phyloP scores from a whole-genome alignment of 371 early-diverging fungal species.

The Ecytonucleospora hepatopenaei region DNA sequence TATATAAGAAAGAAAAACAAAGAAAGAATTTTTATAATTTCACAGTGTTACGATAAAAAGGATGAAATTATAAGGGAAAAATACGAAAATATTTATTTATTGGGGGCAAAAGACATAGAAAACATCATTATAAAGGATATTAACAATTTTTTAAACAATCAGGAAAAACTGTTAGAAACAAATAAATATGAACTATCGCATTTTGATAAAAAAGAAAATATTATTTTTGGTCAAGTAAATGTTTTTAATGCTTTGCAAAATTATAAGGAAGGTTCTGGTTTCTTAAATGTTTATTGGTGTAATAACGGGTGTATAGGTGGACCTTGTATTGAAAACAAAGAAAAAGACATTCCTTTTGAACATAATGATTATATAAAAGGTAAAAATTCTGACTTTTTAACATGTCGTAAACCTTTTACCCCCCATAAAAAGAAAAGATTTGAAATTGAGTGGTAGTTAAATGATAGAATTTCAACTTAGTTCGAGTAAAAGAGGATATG shows the following conservation, averaged over 20 bases:
- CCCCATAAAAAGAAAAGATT: neutral
- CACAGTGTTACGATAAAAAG: constrained; percentile 49
- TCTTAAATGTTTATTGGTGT: constrained; percentile 12
- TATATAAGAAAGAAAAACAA: neutral
- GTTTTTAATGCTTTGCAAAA: neutral
- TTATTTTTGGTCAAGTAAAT: neutral
- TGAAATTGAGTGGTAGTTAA: neutral
- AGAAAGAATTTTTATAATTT: constrained; percentile 22
- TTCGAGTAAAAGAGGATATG: constrained; percentile 55
- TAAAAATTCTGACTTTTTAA: neutral
- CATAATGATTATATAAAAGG: neutral
- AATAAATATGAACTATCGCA: neutral
- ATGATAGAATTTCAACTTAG: constrained; percentile 53
- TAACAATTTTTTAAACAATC: neutral
- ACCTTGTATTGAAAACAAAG: constrained; percentile 24
- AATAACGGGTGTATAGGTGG: constrained; percentile 41
- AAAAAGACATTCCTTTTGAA: neutral
- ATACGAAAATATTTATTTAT: constrained; percentile 18
- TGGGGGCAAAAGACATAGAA: constrained; percentile 37
- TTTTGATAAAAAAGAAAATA: neutral
- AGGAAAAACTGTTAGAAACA: neutral
- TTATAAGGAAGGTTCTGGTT: neutral
- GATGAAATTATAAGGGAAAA: constrained; percentile 36
- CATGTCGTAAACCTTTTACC: neutral
- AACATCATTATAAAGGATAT: neutral